Percentiles rank a stretch among this genome's conserved stretches.
phyloP scores from a whole-genome alignment of 306 rosid genomes.

The Inga oerstediana region DNA sequence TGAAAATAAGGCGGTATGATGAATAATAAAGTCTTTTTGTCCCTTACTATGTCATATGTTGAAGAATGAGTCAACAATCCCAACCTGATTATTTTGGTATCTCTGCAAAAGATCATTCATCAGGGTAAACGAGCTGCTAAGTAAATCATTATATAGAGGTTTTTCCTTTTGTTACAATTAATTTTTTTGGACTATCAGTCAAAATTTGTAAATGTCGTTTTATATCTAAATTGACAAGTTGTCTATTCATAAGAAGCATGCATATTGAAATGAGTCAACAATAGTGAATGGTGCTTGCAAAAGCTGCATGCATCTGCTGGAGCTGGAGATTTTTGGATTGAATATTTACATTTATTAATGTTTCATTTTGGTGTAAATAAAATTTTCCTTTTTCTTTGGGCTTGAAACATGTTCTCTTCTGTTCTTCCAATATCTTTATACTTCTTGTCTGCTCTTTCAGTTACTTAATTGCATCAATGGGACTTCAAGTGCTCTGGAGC shows the following conservation, averaged over 20 bases:
- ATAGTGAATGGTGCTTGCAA: neutral
- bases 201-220: neutral
- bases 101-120: neutral
- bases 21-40: neutral
- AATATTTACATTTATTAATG: constrained; percentile 14
- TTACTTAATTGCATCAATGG: constrained; percentile 97
- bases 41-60: neutral
- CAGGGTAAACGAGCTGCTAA: neutral
- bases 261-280: neutral
- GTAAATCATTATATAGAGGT: neutral
- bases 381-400: neutral
- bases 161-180: neutral
- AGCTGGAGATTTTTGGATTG: neutral
- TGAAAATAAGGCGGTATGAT: neutral
- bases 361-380: neutral
- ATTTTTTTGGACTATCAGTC: neutral
- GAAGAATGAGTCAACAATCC: neutral
- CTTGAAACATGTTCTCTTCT: constrained; percentile 23
- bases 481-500: constrained; percentile 98
- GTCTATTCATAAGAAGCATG: neutral
- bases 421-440: constrained; percentile 13
- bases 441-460: constrained; percentile 50
- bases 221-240: neutral
- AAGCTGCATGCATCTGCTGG: neutral
- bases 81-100: neutral